A percentile compares a stretch with the other conserved stretches of the same genome.
phyloP scores from a whole-genome alignment of 208 protist genomes.

The Trypanosoma melophagium region DNA sequence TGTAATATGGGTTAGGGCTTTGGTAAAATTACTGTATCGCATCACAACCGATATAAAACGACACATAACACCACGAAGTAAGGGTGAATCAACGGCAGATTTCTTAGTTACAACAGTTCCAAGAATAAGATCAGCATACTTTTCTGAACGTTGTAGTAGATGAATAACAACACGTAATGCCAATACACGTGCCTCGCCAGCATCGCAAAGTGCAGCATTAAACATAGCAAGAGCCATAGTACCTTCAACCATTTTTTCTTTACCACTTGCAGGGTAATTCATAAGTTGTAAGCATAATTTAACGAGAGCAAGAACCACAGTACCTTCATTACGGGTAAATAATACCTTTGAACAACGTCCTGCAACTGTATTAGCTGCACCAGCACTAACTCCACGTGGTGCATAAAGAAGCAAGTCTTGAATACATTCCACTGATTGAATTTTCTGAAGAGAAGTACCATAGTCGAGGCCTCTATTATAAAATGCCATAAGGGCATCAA shows the following conservation, averaged over 20 bases:
- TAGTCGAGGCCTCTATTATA: constrained; percentile 90
- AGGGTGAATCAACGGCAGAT: constrained; percentile 69
- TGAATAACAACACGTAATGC: constrained; percentile 77
- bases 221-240: constrained; percentile 90
- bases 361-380: constrained; percentile 74
- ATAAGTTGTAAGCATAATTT: constrained; percentile 83
- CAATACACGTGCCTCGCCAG: constrained; percentile 71
- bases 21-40: constrained; percentile 74
- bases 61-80: constrained; percentile 87
- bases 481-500: constrained; percentile 83
- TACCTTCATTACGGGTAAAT: constrained; percentile 87
- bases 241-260: constrained; percentile 90
- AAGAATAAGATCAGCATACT: constrained; percentile 87
- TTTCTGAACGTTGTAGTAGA: constrained; percentile 74
- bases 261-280: constrained; percentile 76
- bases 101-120: constrained; percentile 85
- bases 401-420: constrained; percentile 83
- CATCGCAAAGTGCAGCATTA: constrained; percentile 86
- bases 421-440: constrained; percentile 88
- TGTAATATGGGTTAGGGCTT: constrained; percentile 72
- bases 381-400: constrained; percentile 64
- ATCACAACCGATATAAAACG: constrained; percentile 88
- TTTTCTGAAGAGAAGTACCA: constrained; percentile 80
- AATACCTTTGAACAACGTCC: constrained; percentile 90
- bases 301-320: constrained; percentile 82